Percentiles rank a stretch among this genome's conserved stretches.
Conservation (phyloP, 176 grass and related monocot species). For the Miscanthus lutarioriparius region DNA sequence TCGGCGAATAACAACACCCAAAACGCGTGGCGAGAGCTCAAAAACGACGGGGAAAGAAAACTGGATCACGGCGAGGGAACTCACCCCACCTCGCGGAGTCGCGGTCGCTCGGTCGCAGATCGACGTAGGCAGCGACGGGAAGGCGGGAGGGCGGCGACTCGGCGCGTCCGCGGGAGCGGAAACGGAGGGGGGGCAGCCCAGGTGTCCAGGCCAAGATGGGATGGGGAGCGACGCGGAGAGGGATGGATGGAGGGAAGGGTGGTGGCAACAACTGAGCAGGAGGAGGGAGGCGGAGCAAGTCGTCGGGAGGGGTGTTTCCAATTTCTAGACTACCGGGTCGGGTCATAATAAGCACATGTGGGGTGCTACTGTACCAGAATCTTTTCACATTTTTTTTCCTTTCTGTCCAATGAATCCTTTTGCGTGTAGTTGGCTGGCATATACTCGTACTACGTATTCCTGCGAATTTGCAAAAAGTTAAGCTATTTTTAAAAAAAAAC, state of each 20-base stretch:
- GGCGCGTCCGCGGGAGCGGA: constrained; percentile 12
- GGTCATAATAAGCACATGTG: constrained; percentile 15
- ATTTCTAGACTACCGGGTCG: no score
- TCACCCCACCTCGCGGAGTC: not conserved
- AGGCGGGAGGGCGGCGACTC: not conserved
- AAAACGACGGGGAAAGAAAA: not conserved
- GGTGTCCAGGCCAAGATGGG: constrained; percentile 16
- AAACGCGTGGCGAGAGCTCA: not conserved
- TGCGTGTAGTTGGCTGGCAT: not conserved
- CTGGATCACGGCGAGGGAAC: constrained; percentile 1
- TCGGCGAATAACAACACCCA: not conserved
- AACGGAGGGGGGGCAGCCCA: constrained; percentile 19
- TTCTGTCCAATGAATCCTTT: not conserved
- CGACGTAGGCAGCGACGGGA: not conserved
- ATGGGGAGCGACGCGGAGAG: not conserved
- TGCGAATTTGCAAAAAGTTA: not conserved
- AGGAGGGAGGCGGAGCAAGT: constrained; percentile 16
- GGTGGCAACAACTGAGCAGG: constrained; percentile 1
- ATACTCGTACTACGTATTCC: constrained; percentile 4
- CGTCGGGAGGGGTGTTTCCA: constrained; percentile 36
- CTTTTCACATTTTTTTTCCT: no score
- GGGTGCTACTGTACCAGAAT: not conserved
- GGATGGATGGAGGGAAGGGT: not conserved
- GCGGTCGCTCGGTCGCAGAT: constrained; percentile 21
- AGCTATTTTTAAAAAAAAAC: not conserved